A percentile compares a stretch with the other conserved stretches of the same genome.
Evolutionary conservation across 331 rosid genomes (phyloP).

Genomic region (Malus hybrid): DNA sequence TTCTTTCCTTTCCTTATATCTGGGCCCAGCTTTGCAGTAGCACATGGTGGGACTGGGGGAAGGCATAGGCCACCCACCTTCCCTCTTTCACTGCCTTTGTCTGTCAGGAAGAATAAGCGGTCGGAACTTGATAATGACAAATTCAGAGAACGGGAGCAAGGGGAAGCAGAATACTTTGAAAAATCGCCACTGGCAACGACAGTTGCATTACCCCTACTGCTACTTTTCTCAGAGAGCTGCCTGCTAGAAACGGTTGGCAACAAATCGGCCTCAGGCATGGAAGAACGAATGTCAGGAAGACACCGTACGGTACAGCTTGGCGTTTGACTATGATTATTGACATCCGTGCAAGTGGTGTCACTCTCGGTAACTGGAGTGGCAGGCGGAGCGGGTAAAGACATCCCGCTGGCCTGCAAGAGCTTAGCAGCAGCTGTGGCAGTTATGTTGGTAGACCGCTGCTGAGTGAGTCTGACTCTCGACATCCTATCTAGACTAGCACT

Average conservation of each 20-base stretch:
- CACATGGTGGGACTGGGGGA: conserved; percentile 65
- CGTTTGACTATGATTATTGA: conserved; percentile 20
- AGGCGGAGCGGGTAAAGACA: conserved; percentile 14
- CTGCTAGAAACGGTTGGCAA: conserved; percentile 41
- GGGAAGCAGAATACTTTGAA: conserved; percentile 30
- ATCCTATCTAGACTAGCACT: conserved; percentile 24
- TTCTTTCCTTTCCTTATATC: conserved; percentile 56
- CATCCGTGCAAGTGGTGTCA: conserved; percentile 9
- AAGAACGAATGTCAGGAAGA: conserved; percentile 56
- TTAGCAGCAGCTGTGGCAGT: conserved; percentile 52
- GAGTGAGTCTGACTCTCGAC: conserved; percentile 44
- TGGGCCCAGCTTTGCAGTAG: conserved; percentile 24
- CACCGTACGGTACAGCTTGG: conserved; percentile 22
- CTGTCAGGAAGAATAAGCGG: conserved; percentile 13
- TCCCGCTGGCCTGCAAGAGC: conserved; percentile 51
- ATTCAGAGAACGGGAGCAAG: conserved; percentile 43
- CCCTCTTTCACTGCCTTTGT: conserved; percentile 31
- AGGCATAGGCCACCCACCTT: conserved; percentile 44
- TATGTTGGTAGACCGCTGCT: conserved; percentile 23
- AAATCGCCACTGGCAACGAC: conserved; percentile 15
- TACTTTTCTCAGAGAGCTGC: conserved; percentile 31
- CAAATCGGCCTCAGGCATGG: conserved; percentile 37
- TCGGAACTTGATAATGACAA: conserved; percentile 31
- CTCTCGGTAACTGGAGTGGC: too few species aligned
- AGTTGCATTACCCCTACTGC: conserved; percentile 8